phyloP scores from a whole-genome alignment of 805 yeast species.

The Kluyveromyces starmeri region DNA sequence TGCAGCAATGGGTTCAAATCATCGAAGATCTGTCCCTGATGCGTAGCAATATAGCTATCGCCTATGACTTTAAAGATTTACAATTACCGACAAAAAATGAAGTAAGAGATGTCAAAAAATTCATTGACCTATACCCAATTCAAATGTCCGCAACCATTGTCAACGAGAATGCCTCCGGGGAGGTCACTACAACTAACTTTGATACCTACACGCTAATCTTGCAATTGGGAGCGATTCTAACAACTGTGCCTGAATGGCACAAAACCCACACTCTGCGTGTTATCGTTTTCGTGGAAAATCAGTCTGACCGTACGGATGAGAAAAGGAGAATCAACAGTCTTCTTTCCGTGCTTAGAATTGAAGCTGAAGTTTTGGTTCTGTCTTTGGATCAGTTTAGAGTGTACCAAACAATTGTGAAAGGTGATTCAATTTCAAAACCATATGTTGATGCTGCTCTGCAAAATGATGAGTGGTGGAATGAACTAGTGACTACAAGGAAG shows the following conservation, averaged over 20 bases:
- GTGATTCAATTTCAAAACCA: conserved; percentile 37
- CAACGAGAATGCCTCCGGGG: conserved; percentile 27
- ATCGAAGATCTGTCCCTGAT: conserved; percentile 82
- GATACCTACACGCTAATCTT: conserved; percentile 92
- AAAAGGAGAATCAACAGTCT: conserved; percentile 49
- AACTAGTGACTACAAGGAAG: conserved; percentile 50
- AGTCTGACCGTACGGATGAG: conserved; percentile 65
- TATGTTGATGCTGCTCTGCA: conserved; percentile 43
- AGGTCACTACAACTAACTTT: conserved; percentile 76
- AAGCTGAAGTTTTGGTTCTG: conserved; percentile 68
- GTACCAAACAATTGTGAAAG: conserved; percentile 73
- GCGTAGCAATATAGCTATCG: conserved; percentile 89
- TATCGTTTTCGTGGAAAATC: conserved; percentile 80
- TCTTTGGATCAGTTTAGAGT: conserved; percentile 50
- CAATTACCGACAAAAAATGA: conserved; percentile 46
- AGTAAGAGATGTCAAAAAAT: conserved; percentile 33
- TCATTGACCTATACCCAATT: conserved; percentile 88
- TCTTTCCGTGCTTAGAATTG: conserved; percentile 70
- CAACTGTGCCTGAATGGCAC: conserved; percentile 93
- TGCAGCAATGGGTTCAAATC: conserved; percentile 84
- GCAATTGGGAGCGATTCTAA: conserved; percentile 86
- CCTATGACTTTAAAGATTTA: conserved; percentile 70
- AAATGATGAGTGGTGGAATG: conserved; percentile 83
- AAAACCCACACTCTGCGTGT: conserved; percentile 65
- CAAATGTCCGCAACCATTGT: conserved; percentile 83